Evolutionary conservation across 1,284 basidiomycete genomes (phyloP).

Genomic region (Irpex rosettiformis): DNA sequence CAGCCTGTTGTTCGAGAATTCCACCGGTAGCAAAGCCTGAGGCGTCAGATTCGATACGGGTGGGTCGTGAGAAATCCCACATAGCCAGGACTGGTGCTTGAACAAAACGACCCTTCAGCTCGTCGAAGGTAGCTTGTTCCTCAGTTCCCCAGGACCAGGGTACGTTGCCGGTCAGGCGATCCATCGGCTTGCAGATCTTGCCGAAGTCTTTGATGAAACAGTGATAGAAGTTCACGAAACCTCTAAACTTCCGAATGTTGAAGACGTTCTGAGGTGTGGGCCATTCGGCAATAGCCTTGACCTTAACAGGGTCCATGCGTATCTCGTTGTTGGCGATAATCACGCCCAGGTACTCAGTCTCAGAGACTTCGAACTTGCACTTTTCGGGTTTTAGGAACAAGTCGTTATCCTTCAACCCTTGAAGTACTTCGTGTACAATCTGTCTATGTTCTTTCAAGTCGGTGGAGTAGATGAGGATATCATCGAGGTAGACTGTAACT

Average conservation of each 20-base stretch:
- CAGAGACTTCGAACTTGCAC: slow-evolving; percentile 29
- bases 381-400: slow-evolving; percentile 34
- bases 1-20: slow-evolving; percentile 6
- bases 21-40: slow-evolving; percentile 13
- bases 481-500: slow-evolving; percentile 24
- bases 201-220: slow-evolving; percentile 39
- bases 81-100: slow-evolving; percentile 20
- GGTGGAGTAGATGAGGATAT: slow-evolving; percentile 23
- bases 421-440: slow-evolving; percentile 27
- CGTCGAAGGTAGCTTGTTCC: slow-evolving; percentile 24
- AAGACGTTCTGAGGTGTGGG: slow-evolving; percentile 25
- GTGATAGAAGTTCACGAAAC: slow-evolving; percentile 41
- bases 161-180: slow-evolving; percentile 21
- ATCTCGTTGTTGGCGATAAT: slow-evolving; percentile 27
- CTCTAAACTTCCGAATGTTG: slow-evolving; percentile 32
- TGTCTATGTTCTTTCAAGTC: slow-evolving; percentile 11
- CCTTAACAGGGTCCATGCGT: slow-evolving; percentile 36
- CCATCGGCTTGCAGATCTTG: slow-evolving; percentile 27
- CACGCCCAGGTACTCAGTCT: slow-evolving; percentile 37
- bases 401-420: slow-evolving; percentile 23
- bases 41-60: slow-evolving; percentile 19
- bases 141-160: slow-evolving; percentile 24
- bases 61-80: slow-evolving; percentile 15
- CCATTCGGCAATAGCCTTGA: slow-evolving; percentile 35
- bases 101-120: slow-evolving; percentile 23